phyloP scores from a whole-genome alignment of 2,329 filamentous ascomycete genomes.

The Penicillium sp. region DNA sequence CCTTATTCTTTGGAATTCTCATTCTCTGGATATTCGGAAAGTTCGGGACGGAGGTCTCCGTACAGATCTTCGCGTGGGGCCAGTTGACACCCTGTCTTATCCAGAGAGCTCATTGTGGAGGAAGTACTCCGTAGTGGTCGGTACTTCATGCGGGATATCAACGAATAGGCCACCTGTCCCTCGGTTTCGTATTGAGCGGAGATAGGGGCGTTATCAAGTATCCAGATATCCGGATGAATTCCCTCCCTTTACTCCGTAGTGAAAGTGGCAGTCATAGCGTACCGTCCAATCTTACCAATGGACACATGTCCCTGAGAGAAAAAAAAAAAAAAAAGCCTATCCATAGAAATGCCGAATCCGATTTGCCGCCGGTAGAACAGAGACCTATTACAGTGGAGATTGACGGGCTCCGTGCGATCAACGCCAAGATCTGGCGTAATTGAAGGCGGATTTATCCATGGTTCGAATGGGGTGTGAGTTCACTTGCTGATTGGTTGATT shows the following conservation, averaged over 20 bases:
- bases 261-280: background rate
- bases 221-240: background rate
- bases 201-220: background rate
- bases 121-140: background rate
- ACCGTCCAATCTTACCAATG: background rate
- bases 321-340: background rate
- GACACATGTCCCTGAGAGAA: background rate
- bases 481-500: background rate
- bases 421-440: conserved; percentile 6
- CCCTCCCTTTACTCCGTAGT: conserved; percentile 4
- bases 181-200: conserved; percentile 7
- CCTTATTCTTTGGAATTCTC: background rate
- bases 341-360: background rate
- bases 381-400: background rate
- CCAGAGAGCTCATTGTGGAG: background rate
- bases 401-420: background rate
- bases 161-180: background rate
- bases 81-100: background rate
- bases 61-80: background rate
- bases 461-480: background rate
- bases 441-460: conserved; percentile 2
- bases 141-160: background rate
- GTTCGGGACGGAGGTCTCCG: background rate
- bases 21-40: background rate
- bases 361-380: background rate